These are phyloP conservation scores for Prunus mira DNA, from an alignment of 306 rosid genomes.

Conservation along the genomic window DNA sequence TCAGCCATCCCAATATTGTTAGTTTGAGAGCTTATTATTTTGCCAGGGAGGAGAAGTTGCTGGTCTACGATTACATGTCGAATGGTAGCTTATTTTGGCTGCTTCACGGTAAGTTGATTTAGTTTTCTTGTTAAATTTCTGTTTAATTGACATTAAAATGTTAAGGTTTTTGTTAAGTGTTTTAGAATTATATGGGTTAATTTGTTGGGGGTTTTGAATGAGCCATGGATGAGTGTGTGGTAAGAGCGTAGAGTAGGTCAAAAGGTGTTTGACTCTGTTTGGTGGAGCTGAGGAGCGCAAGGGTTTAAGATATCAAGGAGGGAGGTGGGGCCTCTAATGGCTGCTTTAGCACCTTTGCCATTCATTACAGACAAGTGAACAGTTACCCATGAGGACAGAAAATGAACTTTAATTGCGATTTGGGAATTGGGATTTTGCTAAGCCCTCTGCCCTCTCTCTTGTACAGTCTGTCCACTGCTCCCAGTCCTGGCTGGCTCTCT, in stretches of 20 bases:
- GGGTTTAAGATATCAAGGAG: background rate
- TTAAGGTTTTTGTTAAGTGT: no score
- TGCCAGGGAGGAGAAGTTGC: conserved; percentile 71
- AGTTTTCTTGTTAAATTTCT: background rate
- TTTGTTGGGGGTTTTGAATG: no score
- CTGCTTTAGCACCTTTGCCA: background rate
- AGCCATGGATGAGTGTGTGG: no score
- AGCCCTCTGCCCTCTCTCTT: no score
- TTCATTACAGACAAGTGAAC: conserved; percentile 7
- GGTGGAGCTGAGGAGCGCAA: background rate
- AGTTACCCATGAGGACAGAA: conserved; percentile 13
- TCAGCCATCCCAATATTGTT: conserved; percentile 58
- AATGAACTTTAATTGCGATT: conserved; percentile 28
- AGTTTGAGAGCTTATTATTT: conserved; percentile 68
- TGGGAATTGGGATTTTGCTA: conserved; percentile 33
- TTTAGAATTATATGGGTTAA: no score
- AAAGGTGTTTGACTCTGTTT: background rate
- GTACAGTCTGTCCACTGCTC: no score
- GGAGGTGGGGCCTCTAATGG: background rate
- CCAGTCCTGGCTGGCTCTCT: background rate
- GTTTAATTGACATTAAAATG: conserved; percentile 3
- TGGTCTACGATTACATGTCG: conserved; percentile 82
- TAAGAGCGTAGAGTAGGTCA: background rate
- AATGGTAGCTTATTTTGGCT: conserved; percentile 82
- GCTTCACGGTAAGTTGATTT: conserved; percentile 59